Percentiles rank a stretch among this genome's conserved stretches.
Evolutionary conservation across 2,329 filamentous ascomycete species (phyloP).

Genomic region (Fusarium avenaceum): DNA sequence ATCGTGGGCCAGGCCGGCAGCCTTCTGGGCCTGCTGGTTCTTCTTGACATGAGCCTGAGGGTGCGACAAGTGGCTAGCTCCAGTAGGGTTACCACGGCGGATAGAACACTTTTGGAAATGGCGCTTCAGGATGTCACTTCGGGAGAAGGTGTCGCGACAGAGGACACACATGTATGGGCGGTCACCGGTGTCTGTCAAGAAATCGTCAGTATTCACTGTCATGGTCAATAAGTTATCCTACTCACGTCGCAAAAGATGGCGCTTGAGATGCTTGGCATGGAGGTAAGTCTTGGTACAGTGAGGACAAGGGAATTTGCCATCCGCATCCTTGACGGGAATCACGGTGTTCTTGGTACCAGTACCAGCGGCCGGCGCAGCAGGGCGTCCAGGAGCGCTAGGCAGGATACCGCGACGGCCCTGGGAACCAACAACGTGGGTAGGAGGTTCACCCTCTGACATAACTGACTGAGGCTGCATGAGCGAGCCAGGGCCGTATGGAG

Average conservation of each 20-base stretch:
- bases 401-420: conserved; percentile 93
- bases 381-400: conserved; percentile 88
- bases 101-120: conserved; percentile 99
- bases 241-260: conserved; percentile 96
- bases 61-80: conserved; percentile 93
- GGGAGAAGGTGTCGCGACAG: conserved; percentile 97
- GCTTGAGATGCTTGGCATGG: conserved; percentile 96
- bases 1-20: conserved; percentile 64
- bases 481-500: conserved; percentile 71
- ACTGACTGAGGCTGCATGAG: conserved; percentile 70
- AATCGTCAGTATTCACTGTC: conserved; percentile 48
- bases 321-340: conserved; percentile 93
- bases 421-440: conserved; percentile 93
- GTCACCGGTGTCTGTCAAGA: conserved; percentile 86
- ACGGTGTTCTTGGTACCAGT: conserved; percentile 81
- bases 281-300: conserved; percentile 99
- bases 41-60: conserved; percentile 91
- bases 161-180: conserved; percentile 98
- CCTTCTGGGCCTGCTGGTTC: conserved; percentile 72
- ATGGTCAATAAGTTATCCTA: conserved; percentile 54
- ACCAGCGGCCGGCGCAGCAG: conserved; percentile 79
- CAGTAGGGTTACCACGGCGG: conserved; percentile 93
- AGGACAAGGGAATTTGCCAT: conserved; percentile 97
- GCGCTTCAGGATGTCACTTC: conserved; percentile 97
- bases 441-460: conserved; percentile 71